Base-by-base conservation (phyloP, 805 yeast species). In the Starmerella tilneyi region DNA sequence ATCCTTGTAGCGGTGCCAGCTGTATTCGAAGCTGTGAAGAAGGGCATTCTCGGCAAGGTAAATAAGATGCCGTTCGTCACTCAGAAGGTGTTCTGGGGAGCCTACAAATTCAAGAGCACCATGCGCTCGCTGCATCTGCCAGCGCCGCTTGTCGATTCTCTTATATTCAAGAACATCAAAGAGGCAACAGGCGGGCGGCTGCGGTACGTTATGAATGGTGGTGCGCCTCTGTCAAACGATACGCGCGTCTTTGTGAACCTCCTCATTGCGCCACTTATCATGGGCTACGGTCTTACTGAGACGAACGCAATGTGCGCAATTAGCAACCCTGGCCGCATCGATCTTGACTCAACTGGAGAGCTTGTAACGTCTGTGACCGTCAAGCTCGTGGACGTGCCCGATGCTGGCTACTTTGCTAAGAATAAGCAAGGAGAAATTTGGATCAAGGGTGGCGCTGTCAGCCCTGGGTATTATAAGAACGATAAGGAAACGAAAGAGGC, bases 1-100 rank as follows among this genome's bases (percentile, higher is more conserved):
- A 66, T 88, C 56, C 83, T 92, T 95, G 96, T 86, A 53, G 98
- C 96, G 65, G 98, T 92, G 46, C 96, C 96, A 15, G 95, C 97
- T 4, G 96, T 92, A 43, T 92, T 96, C 94, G 98, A 92, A 70
- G 73, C 81, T 30, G 84, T 92, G 50, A 81, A 88, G 65, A 92
- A 92, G 71, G 98, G 98, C 48, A 81, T 92, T 48, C 50, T 84
- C 47, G 75, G 75, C 45, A 86, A 88, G 67, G 75, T 92, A 54
- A 69, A 71, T 54, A 73, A 76, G 57, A 71, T 72, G 57, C 81
- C 94, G 15, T 57, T 76, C 13, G 56, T 79, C 20, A 72, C 74
- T 26, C 94, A 85, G 66, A 82, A 76, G 62, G 59, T 89, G 36
- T 92, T 92, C 63, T 92, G 98, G 97, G 71, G 76, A 23, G 89